Evolutionary conservation across 257 asterid genomes (phyloP), one percentile per base, ranked within the genome.

Genomic region (Linaria vulgaris): DNA sequence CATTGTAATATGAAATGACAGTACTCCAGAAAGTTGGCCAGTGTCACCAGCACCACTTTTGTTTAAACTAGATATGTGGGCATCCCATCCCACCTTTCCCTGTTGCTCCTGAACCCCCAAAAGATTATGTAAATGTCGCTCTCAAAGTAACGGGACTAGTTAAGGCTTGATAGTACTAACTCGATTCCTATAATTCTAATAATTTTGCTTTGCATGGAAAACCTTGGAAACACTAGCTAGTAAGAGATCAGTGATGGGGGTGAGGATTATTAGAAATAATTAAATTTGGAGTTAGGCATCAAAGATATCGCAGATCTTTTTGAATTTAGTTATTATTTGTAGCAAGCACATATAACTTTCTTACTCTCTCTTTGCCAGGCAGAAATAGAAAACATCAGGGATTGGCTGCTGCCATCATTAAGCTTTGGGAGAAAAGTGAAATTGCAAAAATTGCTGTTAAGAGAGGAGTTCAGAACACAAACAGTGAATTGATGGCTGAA

Each of bases 361-460:
- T 51, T 55, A 50, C 20, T 43, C 48, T 58, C 59, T 70, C 43
- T 64, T 53, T 50, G 20, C 59, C 90, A 90, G 99, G 99, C 68
- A 85, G 97, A 80, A 94, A 87, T 60, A 84, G 89, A 76, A 90
- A 79, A 45, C 99, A 66, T 67, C 95, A 94, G 78, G 99, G 99
- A 45, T 73, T 94, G 78, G 99, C 99, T 65, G 95, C 84, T 77
- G 69, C 97, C 59, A 83, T 94, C 66, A 71, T 90, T 69, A 94
- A 94, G 78, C 91, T 94, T 41, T 90, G 99, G 99, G 99, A 94
- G 87, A 94, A 94, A 77, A 85, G 95, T 80, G 99, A 94, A 84
- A 94, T 94, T 61, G 96, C 94, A 15, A 94, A 94, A 84, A 77
- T 94, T 69, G 97, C 96, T 37, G 48, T 94, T 63, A 94, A 94